Percentiles rank a stretch among this genome's conserved stretches.
Evolutionary conservation across 768 basidiomycete genomes (phyloP).

Genomic region (Leccinum longicurvipes): DNA sequence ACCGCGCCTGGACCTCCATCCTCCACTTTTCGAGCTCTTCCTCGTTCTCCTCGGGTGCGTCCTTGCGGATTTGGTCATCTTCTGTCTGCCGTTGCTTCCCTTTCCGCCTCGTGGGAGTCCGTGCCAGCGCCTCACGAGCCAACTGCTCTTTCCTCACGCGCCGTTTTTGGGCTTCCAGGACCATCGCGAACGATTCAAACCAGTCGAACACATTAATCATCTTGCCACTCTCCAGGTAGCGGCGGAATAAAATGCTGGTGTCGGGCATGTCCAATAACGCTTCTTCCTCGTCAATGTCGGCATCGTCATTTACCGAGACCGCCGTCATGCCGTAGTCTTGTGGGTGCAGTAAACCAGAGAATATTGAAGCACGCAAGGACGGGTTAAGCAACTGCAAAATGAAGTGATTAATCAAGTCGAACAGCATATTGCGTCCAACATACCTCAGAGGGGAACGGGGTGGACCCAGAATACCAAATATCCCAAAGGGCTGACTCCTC

Average conservation of each 20-base stretch:
- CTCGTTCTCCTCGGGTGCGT: constrained; percentile 23
- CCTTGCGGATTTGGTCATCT: constrained; percentile 11
- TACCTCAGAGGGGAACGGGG: constrained; percentile 69
- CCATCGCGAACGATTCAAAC: constrained; percentile 73
- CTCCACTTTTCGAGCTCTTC: constrained; percentile 51
- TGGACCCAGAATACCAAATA: constrained; percentile 67
- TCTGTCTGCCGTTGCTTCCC: constrained; percentile 26
- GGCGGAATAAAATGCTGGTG: constrained; percentile 68
- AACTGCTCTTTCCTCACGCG: neutral
- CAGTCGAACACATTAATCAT: constrained; percentile 88
- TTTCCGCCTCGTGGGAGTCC: constrained; percentile 24
- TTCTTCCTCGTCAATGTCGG: constrained; percentile 26
- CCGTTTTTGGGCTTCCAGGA: constrained; percentile 55
- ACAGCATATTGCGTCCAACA: constrained; percentile 5
- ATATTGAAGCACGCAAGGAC: constrained; percentile 55
- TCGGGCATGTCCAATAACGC: constrained; percentile 61
- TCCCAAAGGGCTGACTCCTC: constrained; percentile 60
- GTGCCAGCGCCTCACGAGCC: neutral
- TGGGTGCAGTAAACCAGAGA: constrained; percentile 61
- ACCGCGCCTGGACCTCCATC: constrained; percentile 69
- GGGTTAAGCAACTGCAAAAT: constrained; percentile 61
- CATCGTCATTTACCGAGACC: constrained; percentile 3
- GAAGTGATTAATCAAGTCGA: neutral
- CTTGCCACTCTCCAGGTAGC: constrained; percentile 76
- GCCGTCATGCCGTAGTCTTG: constrained; percentile 38